These are phyloP conservation scores for Calonectria hawksworthii DNA, from an alignment of 2,329 filamentous ascomycete species.

Conservation along the genomic window DNA sequence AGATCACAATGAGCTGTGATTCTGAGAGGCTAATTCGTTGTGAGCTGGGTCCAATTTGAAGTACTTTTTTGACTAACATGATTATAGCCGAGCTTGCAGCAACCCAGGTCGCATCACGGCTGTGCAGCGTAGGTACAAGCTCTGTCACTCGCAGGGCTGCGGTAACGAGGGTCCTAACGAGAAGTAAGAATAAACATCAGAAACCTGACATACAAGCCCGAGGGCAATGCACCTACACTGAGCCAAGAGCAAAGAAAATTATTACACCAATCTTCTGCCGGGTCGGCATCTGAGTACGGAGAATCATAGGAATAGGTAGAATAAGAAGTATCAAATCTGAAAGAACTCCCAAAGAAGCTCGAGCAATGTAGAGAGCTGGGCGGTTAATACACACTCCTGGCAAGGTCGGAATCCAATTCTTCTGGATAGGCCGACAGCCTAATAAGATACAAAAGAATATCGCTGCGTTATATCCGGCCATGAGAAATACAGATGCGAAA, in stretches of 20 bases:
- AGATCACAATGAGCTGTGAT: constrained; percentile 33
- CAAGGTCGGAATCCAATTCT: constrained; percentile 42
- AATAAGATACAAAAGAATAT: constrained; percentile 51
- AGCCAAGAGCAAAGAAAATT: constrained; percentile 58
- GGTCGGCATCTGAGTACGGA: constrained; percentile 57
- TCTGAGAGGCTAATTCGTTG: constrained; percentile 22
- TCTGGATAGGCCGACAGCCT: constrained; percentile 28
- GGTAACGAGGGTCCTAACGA: constrained; percentile 26
- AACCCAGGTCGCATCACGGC: constrained; percentile 28
- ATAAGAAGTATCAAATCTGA: constrained; percentile 60
- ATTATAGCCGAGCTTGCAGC: neutral
- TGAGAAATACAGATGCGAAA: neutral
- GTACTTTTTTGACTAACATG: neutral
- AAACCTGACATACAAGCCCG: too few relatives aligned
- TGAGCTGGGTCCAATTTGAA: neutral
- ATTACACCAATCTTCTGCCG: constrained; percentile 59
- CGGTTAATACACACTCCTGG: constrained; percentile 57
- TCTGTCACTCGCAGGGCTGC: constrained; percentile 31
- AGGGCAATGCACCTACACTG: neutral
- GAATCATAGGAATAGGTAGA: constrained; percentile 59
- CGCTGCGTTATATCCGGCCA: neutral
- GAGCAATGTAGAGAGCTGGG: constrained; percentile 60
- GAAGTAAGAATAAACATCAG: neutral
- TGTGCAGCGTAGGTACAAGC: constrained; percentile 23
- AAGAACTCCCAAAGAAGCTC: constrained; percentile 59